Evolutionary conservation across 2,329 filamentous ascomycete genomes (phyloP).

Genomic region (Nemania serpens): DNA sequence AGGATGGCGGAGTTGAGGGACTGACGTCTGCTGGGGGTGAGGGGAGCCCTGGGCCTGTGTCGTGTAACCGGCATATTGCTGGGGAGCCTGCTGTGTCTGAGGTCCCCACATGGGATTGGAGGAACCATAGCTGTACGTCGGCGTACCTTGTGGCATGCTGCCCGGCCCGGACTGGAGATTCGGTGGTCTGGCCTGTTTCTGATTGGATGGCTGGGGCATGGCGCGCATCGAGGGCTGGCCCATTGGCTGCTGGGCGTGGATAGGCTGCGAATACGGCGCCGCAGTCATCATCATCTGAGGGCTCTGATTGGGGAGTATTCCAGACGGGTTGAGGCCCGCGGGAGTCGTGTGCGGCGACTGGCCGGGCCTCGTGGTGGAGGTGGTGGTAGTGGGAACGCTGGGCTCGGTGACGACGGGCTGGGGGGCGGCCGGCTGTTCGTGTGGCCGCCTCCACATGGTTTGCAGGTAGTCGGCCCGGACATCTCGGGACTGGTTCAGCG

Average conservation of each 20-base stretch:
- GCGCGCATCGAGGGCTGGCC: constrained; percentile 73
- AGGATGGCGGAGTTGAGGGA: constrained; percentile 64
- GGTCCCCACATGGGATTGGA: constrained; percentile 64
- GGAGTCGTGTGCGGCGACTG: constrained; percentile 63
- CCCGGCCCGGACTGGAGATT: constrained; percentile 59
- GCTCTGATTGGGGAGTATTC: constrained; percentile 64
- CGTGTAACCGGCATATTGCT: constrained; percentile 59
- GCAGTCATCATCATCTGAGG: constrained; percentile 70
- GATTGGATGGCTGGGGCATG: constrained; percentile 64
- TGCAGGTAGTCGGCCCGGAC: constrained; percentile 81
- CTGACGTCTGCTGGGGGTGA: constrained; percentile 60
- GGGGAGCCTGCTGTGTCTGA: constrained; percentile 66
- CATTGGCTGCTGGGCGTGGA: constrained; percentile 73
- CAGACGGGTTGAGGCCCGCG: constrained; percentile 59
- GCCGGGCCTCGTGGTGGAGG: constrained; percentile 49
- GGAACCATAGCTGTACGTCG: constrained; percentile 66
- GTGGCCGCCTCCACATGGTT: constrained; percentile 79
- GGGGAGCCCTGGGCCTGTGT: constrained; percentile 55
- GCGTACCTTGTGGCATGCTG: constrained; percentile 55
- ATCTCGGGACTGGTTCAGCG: constrained; percentile 77
- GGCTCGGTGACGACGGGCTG: constrained; percentile 54
- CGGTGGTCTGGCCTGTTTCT: constrained; percentile 70
- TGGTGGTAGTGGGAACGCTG: constrained; percentile 49
- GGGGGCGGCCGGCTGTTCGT: constrained; percentile 69
- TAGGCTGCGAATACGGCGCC: constrained; percentile 70